Conservation (phyloP, 495 filamentous ascomycete species). For the Friedmanniomyces endolithicus region DNA sequence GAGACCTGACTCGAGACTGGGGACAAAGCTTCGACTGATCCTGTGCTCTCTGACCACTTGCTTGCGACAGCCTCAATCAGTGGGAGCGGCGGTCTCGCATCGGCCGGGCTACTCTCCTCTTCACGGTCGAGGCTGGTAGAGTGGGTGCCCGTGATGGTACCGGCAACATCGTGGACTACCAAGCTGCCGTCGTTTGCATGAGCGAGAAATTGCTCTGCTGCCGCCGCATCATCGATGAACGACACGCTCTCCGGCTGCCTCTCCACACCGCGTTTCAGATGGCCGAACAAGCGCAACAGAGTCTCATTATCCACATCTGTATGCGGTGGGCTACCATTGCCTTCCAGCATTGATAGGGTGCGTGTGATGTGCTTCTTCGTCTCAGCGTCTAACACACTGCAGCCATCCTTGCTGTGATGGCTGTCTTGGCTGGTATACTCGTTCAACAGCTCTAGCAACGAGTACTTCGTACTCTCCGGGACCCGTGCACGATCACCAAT, state of each 20-base stretch:
- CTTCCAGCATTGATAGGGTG: conserved; percentile 15
- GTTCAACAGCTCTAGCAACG: conserved; percentile 4
- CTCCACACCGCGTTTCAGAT: conserved; percentile 9
- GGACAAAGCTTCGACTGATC: conserved; percentile 4
- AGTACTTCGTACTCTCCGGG: conserved; percentile 1
- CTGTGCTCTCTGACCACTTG: conserved; percentile 19
- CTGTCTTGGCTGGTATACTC: conserved; percentile 1
- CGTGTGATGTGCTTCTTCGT: conserved; percentile 1
- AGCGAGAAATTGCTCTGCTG: conserved; percentile 9
- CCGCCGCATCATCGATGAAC: conserved; percentile 5
- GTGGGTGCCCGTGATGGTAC: not conserved
- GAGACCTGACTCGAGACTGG: not conserved
- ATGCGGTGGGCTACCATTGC: conserved; percentile 12
- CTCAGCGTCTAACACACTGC: not conserved
- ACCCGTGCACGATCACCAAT: not conserved
- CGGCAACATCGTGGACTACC: not conserved
- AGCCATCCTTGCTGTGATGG: not conserved
- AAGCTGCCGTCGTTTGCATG: not conserved
- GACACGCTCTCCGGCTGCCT: not conserved
- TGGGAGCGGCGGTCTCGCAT: not conserved
- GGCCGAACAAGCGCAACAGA: conserved; percentile 6
- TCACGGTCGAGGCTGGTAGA: not conserved
- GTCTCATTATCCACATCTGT: conserved; percentile 13
- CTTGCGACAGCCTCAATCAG: conserved; percentile 6
- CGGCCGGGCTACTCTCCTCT: not conserved